Evolutionary conservation across 148 eudicot genomes (phyloP).

Genomic region (Vaccinium macrocarpon): DNA sequence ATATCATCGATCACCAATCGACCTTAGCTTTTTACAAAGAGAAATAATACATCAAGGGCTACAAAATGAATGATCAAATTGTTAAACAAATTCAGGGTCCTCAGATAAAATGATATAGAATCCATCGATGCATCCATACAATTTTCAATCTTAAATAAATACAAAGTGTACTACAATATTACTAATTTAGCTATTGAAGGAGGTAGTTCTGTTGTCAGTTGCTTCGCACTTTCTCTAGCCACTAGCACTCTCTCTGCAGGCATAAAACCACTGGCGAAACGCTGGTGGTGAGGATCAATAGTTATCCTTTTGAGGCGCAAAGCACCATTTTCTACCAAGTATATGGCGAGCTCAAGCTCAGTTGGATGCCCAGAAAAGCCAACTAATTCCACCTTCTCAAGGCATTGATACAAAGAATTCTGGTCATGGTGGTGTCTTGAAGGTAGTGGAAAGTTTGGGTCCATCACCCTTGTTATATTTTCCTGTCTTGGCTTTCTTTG

Average conservation of each 20-base stretch:
- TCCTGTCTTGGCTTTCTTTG: background rate
- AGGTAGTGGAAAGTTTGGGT: background rate
- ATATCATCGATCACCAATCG: too few species aligned
- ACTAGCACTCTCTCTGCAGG: background rate
- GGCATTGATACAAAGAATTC: background rate
- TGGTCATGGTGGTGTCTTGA: background rate
- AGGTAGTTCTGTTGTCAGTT: background rate
- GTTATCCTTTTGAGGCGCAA: background rate
- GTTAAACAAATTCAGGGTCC: background rate
- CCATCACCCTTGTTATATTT: background rate
- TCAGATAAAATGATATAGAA: background rate
- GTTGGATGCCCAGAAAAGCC: background rate
- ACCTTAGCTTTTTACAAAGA: too few species aligned
- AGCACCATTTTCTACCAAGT: background rate
- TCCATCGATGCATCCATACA: background rate
- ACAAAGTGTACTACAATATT: background rate
- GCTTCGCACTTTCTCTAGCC: background rate
- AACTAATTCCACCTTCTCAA: background rate
- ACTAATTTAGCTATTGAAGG: background rate
- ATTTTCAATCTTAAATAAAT: too few species aligned
- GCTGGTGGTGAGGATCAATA: background rate
- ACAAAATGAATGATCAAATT: too few species aligned
- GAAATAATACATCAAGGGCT: too few species aligned
- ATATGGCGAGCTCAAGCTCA: background rate
- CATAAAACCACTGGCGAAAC: background rate